phyloP scores from a whole-genome alignment of 768 basidiomycete genomes.

The Suillus weaverae region DNA sequence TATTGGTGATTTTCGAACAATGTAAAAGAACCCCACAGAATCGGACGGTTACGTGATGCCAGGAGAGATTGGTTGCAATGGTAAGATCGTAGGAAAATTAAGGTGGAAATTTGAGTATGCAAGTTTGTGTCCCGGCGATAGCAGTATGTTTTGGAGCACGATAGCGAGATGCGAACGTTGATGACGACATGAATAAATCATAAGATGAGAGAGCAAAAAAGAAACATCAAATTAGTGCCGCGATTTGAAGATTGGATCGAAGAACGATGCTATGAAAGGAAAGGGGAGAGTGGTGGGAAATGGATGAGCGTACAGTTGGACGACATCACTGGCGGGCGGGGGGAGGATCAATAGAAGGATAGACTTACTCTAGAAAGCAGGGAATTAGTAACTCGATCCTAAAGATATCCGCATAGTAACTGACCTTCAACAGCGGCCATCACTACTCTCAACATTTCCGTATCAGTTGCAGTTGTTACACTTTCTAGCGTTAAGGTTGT shows the following conservation, averaged over 20 bases:
- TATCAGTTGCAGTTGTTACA: constrained; percentile 89
- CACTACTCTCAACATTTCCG: constrained; percentile 82
- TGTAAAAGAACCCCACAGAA: constrained; percentile 7
- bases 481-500: constrained; percentile 36
- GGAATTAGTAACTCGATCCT: constrained; percentile 14
- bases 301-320: constrained; percentile 29
- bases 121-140: constrained; percentile 7
- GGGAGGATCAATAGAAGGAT: constrained; percentile 26
- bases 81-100: constrained; percentile 2
- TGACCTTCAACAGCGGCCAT: constrained; percentile 96
- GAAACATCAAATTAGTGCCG: constrained; percentile 32
- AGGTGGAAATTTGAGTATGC: constrained; percentile 3
- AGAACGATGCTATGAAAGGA: constrained; percentile 35
- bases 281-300: constrained; percentile 18
- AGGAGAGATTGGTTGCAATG: background rate
- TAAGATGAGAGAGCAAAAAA: constrained; percentile 21
- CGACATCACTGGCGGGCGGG: constrained; percentile 21
- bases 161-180: constrained; percentile 11
- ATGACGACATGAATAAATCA: constrained; percentile 11
- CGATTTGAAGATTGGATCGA: constrained; percentile 37
- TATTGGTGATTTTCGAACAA: constrained; percentile 4
- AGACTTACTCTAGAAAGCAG: constrained; percentile 62
- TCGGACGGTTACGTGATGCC: constrained; percentile 26
- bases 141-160: constrained; percentile 9
- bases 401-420: constrained; percentile 26